Conservation (phyloP, 805 yeast species). For the Candida boleticola region DNA sequence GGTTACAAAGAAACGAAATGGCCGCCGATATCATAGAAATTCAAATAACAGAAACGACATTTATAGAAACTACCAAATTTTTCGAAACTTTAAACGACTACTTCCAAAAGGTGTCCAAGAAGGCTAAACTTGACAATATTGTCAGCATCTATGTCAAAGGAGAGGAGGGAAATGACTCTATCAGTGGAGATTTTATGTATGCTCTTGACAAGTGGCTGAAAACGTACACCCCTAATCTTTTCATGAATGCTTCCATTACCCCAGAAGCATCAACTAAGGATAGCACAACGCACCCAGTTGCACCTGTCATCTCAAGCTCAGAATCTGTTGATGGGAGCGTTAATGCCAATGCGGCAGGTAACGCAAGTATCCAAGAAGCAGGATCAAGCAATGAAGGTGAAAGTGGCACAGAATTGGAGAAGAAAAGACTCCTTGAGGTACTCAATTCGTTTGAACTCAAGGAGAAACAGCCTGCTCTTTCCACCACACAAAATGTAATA, state of each 20-base stretch:
- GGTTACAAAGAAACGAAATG: slow-evolving; percentile 21
- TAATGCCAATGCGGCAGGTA: not conserved
- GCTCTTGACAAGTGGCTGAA: slow-evolving; percentile 27
- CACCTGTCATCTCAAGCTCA: not conserved
- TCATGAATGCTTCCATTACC: slow-evolving; percentile 11
- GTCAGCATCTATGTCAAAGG: slow-evolving; percentile 13
- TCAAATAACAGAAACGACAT: slow-evolving; percentile 16
- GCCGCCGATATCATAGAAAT: slow-evolving; percentile 22
- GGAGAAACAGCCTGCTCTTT: not conserved
- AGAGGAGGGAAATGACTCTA: not conserved
- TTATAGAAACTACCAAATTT: slow-evolving; percentile 26
- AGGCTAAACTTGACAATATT: slow-evolving; percentile 8
- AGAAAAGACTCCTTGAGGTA: slow-evolving; percentile 7
- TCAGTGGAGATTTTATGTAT: not conserved
- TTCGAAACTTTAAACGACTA: slow-evolving; percentile 19
- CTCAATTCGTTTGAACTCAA: slow-evolving; percentile 4
- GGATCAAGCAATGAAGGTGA: not conserved
- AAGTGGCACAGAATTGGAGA: slow-evolving; percentile 7
- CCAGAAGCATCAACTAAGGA: slow-evolving; percentile 7
- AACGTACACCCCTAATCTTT: slow-evolving; percentile 14
- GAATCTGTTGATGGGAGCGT: not conserved
- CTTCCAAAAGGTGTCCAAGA: slow-evolving; percentile 5
- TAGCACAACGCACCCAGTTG: not conserved
- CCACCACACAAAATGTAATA: not conserved
- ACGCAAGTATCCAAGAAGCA: not conserved